Percentiles rank a stretch among this genome's conserved stretches.
These are phyloP conservation scores for Musa itinerans DNA, from an alignment of 176 grass and related monocot species.

Conservation along the genomic window DNA sequence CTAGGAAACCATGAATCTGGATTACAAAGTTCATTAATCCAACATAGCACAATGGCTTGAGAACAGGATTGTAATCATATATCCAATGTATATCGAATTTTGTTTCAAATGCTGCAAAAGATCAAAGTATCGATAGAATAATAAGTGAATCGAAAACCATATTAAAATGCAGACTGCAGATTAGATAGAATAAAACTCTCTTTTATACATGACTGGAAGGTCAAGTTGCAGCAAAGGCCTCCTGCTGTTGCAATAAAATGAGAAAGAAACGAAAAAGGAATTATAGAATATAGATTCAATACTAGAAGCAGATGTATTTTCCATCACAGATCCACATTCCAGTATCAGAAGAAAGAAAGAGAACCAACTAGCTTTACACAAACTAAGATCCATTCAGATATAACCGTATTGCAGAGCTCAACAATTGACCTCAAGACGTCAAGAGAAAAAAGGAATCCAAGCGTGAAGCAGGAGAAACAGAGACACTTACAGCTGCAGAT, in stretches of 20 bases:
- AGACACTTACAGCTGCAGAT: neutral
- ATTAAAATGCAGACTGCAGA: no score
- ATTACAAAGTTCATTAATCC: no score
- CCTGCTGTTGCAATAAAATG: neutral
- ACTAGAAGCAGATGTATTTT: neutral
- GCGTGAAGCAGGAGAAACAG: neutral
- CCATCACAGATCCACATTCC: neutral
- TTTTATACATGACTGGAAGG: neutral
- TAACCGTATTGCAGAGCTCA: neutral
- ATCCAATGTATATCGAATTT: no score
- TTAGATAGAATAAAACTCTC: neutral
- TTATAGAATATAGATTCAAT: neutral
- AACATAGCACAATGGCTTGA: no score
- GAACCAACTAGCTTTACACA: neutral
- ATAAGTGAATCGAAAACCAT: no score
- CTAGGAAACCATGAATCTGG: no score
- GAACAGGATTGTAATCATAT: no score
- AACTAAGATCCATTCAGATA: neutral
- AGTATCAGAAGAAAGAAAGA: neutral
- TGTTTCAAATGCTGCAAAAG: no score
- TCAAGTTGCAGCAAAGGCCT: no score
- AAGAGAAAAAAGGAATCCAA: neutral
- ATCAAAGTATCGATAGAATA: no score
- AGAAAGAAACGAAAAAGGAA: neutral
- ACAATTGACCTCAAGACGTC: neutral